Evolutionary conservation across 164 flowering plant genomes (phyloP).

Genomic region (Echeveria elegans): DNA sequence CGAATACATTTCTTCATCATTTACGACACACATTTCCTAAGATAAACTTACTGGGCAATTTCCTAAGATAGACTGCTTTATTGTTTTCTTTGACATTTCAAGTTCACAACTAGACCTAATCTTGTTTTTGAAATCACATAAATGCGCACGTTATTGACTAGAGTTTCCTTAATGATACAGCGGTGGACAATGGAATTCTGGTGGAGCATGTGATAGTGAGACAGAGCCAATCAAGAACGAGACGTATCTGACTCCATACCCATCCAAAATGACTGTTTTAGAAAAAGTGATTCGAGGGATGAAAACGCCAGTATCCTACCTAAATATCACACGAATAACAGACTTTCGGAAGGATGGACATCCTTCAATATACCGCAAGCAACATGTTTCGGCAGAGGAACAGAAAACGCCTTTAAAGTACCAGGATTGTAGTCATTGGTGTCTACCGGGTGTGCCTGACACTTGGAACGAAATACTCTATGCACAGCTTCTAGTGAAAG

Average conservation of each 20-base stretch:
- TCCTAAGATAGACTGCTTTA: background rate
- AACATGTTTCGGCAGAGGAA: background rate
- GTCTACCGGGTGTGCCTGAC: conserved; percentile 10
- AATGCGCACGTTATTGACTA: background rate
- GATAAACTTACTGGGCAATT: background rate
- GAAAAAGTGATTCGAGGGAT: conserved; percentile 60
- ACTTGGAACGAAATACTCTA: conserved; percentile 10
- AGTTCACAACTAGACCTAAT: background rate
- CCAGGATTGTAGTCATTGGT: conserved; percentile 11
- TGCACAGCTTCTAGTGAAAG: conserved; percentile 8
- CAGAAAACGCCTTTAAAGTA: background rate
- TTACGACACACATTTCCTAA: too few species aligned
- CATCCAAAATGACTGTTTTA: conserved; percentile 57
- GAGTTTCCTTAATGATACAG: conserved; percentile 28
- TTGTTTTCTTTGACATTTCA: background rate
- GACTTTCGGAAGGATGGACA: conserved; percentile 9
- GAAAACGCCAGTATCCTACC: conserved; percentile 7
- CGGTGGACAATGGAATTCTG: conserved; percentile 88
- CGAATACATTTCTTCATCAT: too few species aligned
- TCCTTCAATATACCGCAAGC: conserved; percentile 5
- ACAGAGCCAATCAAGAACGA: conserved; percentile 70
- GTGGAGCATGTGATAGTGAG: conserved; percentile 68
- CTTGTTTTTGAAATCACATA: background rate
- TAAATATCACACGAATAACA: conserved; percentile 9
- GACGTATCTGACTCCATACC: conserved; percentile 46